Evolutionary conservation across 2,329 filamentous ascomycete species (phyloP), one percentile per base, ranked within the genome.

Genomic region (Chaetomiaceae sp.): DNA sequence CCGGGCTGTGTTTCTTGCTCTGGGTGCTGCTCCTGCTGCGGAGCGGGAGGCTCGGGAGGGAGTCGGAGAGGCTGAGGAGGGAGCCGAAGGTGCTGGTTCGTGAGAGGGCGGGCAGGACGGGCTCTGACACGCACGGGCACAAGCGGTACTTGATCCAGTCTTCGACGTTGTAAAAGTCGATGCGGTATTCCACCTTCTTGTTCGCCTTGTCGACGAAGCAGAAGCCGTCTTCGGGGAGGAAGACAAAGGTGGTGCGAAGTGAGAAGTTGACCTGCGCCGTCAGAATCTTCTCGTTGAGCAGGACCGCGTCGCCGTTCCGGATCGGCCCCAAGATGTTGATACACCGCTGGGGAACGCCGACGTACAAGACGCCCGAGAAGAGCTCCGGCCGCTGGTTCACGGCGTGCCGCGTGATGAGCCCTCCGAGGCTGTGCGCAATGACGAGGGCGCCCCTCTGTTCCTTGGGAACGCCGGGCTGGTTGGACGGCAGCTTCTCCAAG

Each of bases 261-360:
- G 88, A 91, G 64, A 97, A 96, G 70, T 95, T 95, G 62, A 96
- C 91, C 65, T 94, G 89, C 0, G 92, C 91, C 1, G 91, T 96
- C 15, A 97, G 78, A 0, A 96, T 87, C 60, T 89, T 89, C 57
- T 91, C 91, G 64, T 91, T 95, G 55, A 96, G 77, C 1, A 96
- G 78, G 0, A 96, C 91, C 17, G 91, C 88, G 65, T 97, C 91
- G n/a, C 91, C 91, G 63, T 95, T 92, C 33, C 91, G 84, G 12
- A 97, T 69, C 1, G 91, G 91, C 0, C 92, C 92, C 4, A 96
- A 78, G 47, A 96, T 94, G 66, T 96, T 96, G 66, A 96, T 83
- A 66, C 91, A 96, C 50, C 87, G 82, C 61, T 92, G 86, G 0
- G 91, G 91, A 1, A 87, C 84, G 8, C 91, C 92, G 1, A 89